Base-by-base conservation (phyloP, 2,329 filamentous ascomycete species). In the Pseudogymnoascus sp. region DNA sequence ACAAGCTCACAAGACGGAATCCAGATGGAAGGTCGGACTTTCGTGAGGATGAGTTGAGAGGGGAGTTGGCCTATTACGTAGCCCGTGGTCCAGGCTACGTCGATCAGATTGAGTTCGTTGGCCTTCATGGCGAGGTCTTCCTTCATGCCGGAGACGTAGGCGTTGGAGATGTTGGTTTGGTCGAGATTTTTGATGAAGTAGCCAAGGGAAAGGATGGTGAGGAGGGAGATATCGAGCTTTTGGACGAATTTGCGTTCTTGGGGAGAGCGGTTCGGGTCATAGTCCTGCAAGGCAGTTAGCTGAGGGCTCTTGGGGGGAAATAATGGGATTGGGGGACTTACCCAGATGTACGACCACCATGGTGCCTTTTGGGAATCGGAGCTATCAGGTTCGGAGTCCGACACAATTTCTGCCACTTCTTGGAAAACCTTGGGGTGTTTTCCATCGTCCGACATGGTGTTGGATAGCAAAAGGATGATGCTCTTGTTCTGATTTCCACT, bases 41-140 rank as follows among this genome's bases (percentile, higher is more conserved):
- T 73, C 1, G 73, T 77, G 65, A 75, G 72, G 63, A 77, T 71
- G 38, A 78, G 63, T 38, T 75, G 77, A 4, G 72, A 74, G 1
- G 76, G 74, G 41, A 74, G 71, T 38, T 77, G 72, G 0, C 75
- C 74, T 71, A 87, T 74, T 0, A 84, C 80, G 65, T 87, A 87
- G 7, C 84, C 84, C 0, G 83, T 77, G n/a, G 72, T 76, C 69
- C 76, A 78, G 62, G 73, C 74, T 3, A 76, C 71, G 41, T 77
- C 77, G 59, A 78, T 73, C 35, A 75, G 73, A 63, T 76, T 75
- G 3, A 77, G 70, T 60, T 77, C 69, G 62, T 77, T 77, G 8
- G 74, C 75, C 29, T 74, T 69, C 41, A 77, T 67, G 4, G 59
- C 65, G 17, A 77, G 70, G 31, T 76, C 74, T 42, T 77, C 75